A percentile compares a stretch with the other conserved stretches of the same genome.
Evolutionary conservation across 805 yeast species (phyloP).

Genomic region (Candida awuae): DNA sequence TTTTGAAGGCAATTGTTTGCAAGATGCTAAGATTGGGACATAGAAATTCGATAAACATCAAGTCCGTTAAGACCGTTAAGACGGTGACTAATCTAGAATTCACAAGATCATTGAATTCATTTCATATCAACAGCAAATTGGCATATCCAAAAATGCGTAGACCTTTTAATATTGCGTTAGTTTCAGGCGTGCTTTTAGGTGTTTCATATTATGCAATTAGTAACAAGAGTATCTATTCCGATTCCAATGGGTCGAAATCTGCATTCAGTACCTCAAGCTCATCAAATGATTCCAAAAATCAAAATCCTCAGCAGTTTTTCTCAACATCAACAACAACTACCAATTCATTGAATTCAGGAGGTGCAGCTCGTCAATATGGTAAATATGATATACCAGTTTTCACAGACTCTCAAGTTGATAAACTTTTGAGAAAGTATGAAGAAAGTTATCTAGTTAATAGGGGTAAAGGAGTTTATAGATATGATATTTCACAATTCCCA

Average conservation of each 20-base stretch:
- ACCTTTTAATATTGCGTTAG: conserved; percentile 25
- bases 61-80: background rate
- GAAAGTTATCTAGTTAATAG: conserved; percentile 75
- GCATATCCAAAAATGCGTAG: conserved; percentile 21
- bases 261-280: conserved; percentile 1
- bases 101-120: background rate
- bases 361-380: conserved; percentile 31
- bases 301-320: conserved; percentile 19
- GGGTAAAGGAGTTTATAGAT: conserved; percentile 80
- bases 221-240: conserved; percentile 23
- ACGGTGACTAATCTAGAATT: background rate
- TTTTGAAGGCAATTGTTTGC: background rate
- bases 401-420: conserved; percentile 64
- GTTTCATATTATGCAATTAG: conserved; percentile 28
- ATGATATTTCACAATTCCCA: conserved; percentile 84
- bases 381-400: conserved; percentile 51
- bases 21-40: background rate
- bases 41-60: background rate
- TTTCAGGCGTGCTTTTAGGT: conserved; percentile 28
- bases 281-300: background rate
- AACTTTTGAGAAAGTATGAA: conserved; percentile 60
- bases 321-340: conserved; percentile 34
- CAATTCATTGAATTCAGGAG: conserved; percentile 34
- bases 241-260: conserved; percentile 17
- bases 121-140: conserved; percentile 5